Evolutionary conservation across 257 asterid species (phyloP).

Genomic region (Gardenia jasminoides): DNA sequence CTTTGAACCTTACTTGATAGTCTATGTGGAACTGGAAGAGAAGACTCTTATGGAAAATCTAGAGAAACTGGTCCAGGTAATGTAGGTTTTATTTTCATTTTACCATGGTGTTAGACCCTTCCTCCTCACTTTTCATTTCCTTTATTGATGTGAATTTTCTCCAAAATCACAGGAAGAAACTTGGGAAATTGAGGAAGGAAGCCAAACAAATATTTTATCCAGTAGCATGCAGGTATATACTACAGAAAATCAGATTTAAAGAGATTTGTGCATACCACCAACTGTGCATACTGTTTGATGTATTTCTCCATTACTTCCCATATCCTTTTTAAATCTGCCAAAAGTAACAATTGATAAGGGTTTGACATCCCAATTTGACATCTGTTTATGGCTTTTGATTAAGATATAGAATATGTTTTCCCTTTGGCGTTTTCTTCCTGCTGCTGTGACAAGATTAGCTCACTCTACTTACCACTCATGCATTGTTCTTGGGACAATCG

Average conservation of each 20-base stretch:
- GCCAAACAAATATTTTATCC: conserved; percentile 84
- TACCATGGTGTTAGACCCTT: conserved; percentile 15
- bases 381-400: not conserved
- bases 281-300: not conserved
- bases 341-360: not conserved
- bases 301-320: not conserved
- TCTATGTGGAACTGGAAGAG: conserved; percentile 93
- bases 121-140: conserved; percentile 20
- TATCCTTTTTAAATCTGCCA: not conserved
- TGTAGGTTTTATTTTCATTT: conserved; percentile 20
- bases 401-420: not conserved
- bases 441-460: too few relatives aligned
- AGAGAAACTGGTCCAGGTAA: conserved; percentile 95
- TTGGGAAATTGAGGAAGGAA: conserved; percentile 96
- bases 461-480: too few relatives aligned
- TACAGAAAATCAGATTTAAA: not conserved
- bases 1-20: conserved; percentile 93
- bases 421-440: not conserved
- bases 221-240: conserved; percentile 90
- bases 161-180: conserved; percentile 77
- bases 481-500: not conserved
- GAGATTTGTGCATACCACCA: not conserved
- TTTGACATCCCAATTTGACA: not conserved
- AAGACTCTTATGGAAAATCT: conserved; percentile 93
- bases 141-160: conserved; percentile 21